Percentiles rank a stretch among this genome's conserved stretches.
These are phyloP conservation scores for Clarireedia homoeocarpa DNA, from an alignment of 2,329 filamentous ascomycete genomes.

Conservation along the genomic window DNA sequence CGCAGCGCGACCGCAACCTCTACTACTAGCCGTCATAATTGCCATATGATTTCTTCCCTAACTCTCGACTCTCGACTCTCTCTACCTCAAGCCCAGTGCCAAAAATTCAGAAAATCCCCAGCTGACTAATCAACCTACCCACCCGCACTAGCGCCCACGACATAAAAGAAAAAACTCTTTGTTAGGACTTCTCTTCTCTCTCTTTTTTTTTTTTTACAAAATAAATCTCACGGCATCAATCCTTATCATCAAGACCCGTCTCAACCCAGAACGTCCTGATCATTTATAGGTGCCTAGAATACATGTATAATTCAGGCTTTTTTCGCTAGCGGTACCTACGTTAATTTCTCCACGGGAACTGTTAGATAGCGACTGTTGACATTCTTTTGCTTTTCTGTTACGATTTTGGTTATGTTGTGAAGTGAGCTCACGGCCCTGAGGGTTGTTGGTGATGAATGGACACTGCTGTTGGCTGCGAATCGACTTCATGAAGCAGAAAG, in stretches of 20 bases:
- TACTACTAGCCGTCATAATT: conserved; percentile 2
- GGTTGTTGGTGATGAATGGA: too few relatives aligned
- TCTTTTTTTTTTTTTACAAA: conserved; percentile 16
- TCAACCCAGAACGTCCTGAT: conserved; percentile 70
- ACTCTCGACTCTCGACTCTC: background rate
- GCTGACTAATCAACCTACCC: background rate
- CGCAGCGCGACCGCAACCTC: conserved; percentile 9
- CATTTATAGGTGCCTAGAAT: conserved; percentile 88
- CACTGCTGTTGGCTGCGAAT: too few relatives aligned
- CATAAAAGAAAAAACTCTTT: background rate
- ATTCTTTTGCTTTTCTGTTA: conserved; percentile 33
- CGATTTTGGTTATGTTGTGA: background rate
- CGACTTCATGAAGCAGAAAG: background rate
- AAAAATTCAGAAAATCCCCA: conserved; percentile 10
- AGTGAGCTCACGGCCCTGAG: background rate
- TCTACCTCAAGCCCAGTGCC: background rate
- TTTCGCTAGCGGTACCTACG: conserved; percentile 97
- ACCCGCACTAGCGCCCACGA: background rate
- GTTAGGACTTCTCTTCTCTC: background rate
- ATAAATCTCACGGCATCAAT: conserved; percentile 58
- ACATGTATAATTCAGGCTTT: conserved; percentile 64
- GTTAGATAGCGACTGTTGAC: conserved; percentile 98
- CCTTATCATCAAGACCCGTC: conserved; percentile 92
- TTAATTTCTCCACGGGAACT: conserved; percentile 57
- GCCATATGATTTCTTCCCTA: background rate